Base-by-base conservation (phyloP, 1,284 basidiomycete genomes). In the Phellinidium pouzarii region DNA sequence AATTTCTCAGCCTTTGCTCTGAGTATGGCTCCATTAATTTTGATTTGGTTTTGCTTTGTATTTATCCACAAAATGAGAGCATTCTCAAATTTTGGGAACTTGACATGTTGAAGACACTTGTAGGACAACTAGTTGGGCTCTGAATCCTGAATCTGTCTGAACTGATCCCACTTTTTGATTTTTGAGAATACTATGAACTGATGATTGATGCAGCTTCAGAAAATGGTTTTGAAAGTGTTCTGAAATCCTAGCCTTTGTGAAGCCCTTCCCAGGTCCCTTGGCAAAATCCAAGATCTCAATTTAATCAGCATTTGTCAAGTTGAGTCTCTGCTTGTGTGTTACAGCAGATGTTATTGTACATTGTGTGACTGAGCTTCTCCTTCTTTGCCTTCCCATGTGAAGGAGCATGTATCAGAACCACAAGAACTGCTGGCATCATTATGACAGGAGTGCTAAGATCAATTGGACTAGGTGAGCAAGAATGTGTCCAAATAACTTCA, bases 401-500 rank as follows among this genome's bases (percentile, higher is more conserved):
- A 20, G 42, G 40, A 29, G 23, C 26, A 25, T 29, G 43, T 9
- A 23, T 8, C 3, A 26, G 11, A n/a, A 20, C 17, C 19, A 34
- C 9, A 19, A 36, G 23, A 49, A 49, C 47, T 40, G 19, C 22
- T 25, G 38, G 25, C 19, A 42, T 17, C 22, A 38, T n/a, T 5
- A 34, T 6, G 3, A 9, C n/a, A 14, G 27, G 5, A 7, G 19
- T 36, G n/a, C n/a, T 9, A 4, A 50, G 17, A 20, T 50, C 22
- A 11, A 43, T 31, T 17, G 49, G 49, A 22, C 40, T 44, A 29
- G 23, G 17, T 12, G 19, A 23, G 3, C 41, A 9, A 44, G 49
- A 50, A 36, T 50, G 26, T 2, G 23, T 34, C 12, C 27, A 50
- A 14, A 20, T 31, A 23, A 50, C 44, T 25, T 50, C 49, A 25